Base-by-base conservation (phyloP, 257 asterid genomes). In the Solanum chilense region DNA sequence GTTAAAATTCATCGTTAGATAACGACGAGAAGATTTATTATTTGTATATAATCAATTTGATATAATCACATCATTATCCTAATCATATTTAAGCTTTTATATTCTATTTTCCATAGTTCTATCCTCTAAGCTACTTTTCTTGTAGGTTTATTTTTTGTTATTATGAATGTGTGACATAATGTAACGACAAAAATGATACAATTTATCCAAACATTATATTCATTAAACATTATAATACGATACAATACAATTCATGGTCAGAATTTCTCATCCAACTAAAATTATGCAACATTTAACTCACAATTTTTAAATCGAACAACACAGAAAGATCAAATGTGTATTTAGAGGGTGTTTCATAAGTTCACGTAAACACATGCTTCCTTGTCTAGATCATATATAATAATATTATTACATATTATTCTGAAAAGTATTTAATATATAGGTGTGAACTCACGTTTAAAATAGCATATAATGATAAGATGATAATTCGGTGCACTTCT, bases 31-130 rank as follows among this genome's bases (percentile, higher is more conserved):
- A 41, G 0, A 39, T 39, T 9, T 3, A 49, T 49, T 0, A 0
- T 49, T 5, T 49, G 3, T 49, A 15, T 33, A 49, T 1, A 49
- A 49, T 0, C 0, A 21, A 16, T 16, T 0, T 52, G 9, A 0
- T 16, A 9, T 0, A 9, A 52, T 52, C 4, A 1, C 23, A 1
- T 52, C 2, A 0, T 16, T 52, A 1, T 12, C 15, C 0, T 45
- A 45, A 12, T 33, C 35, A 33, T 45, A 45, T 45, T 12, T 45
- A 33, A 33, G 35, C 35, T 45, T 13, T 44, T 47, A 1, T 42
- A 11, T 42, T 42, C 3, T 42, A 42, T 42, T 10, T 4, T 49
- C 16, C 5, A 33, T 33, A 52, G 1, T 52, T 52, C 0, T 16
- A 2, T 52, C 23, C 62, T 23, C 3, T 52, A 16, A 52, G 0